Conservation (phyloP, 257 asterid species). For the Scutellaria barbata region DNA sequence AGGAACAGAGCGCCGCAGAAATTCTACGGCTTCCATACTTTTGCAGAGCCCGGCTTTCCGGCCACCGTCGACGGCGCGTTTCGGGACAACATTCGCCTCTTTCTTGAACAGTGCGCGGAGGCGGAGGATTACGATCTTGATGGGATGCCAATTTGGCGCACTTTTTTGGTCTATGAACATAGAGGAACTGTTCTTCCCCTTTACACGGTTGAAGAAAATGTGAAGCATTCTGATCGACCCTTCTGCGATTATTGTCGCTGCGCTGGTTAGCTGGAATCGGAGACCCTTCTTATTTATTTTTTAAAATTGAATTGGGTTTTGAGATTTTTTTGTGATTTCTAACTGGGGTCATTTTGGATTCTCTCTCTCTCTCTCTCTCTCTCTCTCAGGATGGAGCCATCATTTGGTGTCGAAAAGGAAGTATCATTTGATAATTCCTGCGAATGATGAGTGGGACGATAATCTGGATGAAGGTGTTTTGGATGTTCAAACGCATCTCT, state of each 20-base stretch:
- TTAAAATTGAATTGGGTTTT: constrained; percentile 14
- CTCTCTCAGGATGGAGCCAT: constrained; percentile 81
- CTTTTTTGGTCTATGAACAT: constrained; percentile 67
- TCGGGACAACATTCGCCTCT: constrained; percentile 66
- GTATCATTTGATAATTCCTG: constrained; percentile 87
- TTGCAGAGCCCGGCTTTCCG: constrained; percentile 70
- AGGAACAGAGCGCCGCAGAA: constrained; percentile 45
- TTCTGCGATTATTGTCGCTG: constrained; percentile 80
- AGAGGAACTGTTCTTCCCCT: constrained; percentile 70
- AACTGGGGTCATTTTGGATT: constrained; percentile 9
- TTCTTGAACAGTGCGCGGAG: constrained; percentile 68
- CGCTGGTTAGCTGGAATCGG: constrained; percentile 52
- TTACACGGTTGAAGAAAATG: constrained; percentile 77
- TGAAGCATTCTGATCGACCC: constrained; percentile 51
- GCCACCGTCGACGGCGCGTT: constrained; percentile 54
- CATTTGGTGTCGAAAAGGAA: constrained; percentile 82
- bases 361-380: not conserved
- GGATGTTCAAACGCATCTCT: constrained; percentile 66
- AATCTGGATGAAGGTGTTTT: constrained; percentile 58
- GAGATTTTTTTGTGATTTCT: not conserved
- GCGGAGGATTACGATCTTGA: constrained; percentile 56
- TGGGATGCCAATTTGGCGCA: constrained; percentile 72
- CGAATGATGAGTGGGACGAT: constrained; percentile 69
- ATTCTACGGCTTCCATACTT: constrained; percentile 62
- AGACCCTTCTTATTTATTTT: constrained; percentile 19